A percentile compares a stretch with the other conserved stretches of the same genome.
phyloP scores from a whole-genome alignment of 176 grass and related monocot genomes.

The Zizania latifolia region DNA sequence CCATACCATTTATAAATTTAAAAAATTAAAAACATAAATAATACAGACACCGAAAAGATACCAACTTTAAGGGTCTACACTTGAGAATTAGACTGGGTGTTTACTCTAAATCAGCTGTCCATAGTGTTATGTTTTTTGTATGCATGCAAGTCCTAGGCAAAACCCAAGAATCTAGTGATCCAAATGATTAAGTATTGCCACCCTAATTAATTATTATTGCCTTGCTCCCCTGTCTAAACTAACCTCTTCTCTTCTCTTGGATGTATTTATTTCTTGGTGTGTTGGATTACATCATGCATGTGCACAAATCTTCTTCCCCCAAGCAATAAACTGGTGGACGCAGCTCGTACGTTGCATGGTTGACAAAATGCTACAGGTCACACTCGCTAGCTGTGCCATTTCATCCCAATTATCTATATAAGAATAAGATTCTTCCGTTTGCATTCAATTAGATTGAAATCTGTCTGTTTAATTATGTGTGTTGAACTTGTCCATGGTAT shows the following conservation, averaged over 20 bases:
- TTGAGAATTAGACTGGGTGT: too few species aligned
- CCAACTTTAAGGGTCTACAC: neutral
- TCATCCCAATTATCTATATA: neutral
- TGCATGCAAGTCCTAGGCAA: neutral
- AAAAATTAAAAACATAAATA: too few species aligned
- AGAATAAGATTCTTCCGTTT: neutral
- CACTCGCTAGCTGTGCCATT: neutral
- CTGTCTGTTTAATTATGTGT: neutral
- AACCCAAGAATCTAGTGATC: neutral
- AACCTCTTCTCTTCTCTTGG: neutral
- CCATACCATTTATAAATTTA: neutral
- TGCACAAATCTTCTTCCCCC: neutral
- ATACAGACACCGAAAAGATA: too few species aligned
- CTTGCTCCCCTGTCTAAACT: neutral
- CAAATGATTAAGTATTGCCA: neutral
- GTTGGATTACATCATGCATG: neutral
- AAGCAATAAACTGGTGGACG: neutral
- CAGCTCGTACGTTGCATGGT: slow-evolving; percentile 1
- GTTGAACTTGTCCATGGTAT: neutral
- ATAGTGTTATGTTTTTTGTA: neutral
- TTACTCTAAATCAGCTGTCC: neutral
- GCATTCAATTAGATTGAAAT: neutral
- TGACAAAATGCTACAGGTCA: neutral
- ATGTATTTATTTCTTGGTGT: neutral
- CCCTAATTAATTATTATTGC: neutral